Conservation (phyloP, 805 yeast genomes). For the Brettanomyces anomalus region DNA sequence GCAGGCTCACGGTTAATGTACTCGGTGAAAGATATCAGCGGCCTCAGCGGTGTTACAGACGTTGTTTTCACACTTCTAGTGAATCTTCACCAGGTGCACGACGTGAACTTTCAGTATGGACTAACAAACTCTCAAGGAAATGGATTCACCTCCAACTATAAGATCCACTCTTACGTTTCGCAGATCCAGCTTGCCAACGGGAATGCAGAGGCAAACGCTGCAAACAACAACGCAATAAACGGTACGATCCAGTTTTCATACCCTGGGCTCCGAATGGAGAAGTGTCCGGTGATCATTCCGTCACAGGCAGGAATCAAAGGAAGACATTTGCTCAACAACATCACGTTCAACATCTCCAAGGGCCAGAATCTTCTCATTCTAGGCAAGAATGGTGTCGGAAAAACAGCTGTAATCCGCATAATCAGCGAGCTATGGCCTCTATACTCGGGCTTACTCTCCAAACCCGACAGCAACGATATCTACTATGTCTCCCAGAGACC, state of each 20-base stretch:
- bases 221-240: constrained; percentile 38
- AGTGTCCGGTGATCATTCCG: constrained; percentile 77
- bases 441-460: constrained; percentile 69
- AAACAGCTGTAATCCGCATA: constrained; percentile 75
- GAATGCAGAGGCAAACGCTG: not conserved
- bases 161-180: constrained; percentile 24
- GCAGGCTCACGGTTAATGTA: constrained; percentile 94
- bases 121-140: constrained; percentile 9
- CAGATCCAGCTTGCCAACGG: constrained; percentile 13
- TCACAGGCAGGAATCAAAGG: constrained; percentile 49
- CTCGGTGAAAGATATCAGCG: constrained; percentile 87
- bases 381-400: constrained; percentile 88
- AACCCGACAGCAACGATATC: constrained; percentile 61
- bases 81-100: constrained; percentile 78
- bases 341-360: constrained; percentile 52
- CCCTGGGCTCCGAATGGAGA: constrained; percentile 74
- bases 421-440: constrained; percentile 91
- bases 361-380: constrained; percentile 69
- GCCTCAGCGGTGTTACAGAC: constrained; percentile 83
- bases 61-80: constrained; percentile 69
- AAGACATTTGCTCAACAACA: constrained; percentile 47
- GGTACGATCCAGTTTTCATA: constrained; percentile 78
- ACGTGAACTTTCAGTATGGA: constrained; percentile 45
- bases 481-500: constrained; percentile 80
- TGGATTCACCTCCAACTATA: constrained; percentile 25